Evolutionary conservation across 2,329 filamentous ascomycete genomes (phyloP).

Genomic region (Fusarium sp.): DNA sequence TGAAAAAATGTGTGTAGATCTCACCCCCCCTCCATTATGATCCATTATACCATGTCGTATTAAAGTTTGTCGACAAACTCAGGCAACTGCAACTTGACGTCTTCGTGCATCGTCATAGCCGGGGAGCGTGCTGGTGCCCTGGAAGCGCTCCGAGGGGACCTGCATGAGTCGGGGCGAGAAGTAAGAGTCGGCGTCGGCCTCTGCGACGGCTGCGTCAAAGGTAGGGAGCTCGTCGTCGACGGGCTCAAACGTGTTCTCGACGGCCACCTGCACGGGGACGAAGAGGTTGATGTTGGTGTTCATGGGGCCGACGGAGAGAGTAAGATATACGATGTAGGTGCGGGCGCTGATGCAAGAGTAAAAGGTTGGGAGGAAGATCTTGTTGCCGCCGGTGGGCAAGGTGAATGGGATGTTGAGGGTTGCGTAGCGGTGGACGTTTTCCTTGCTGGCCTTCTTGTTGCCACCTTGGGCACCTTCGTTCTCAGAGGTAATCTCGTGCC

Average conservation of each 20-base stretch:
- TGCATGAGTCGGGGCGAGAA: constrained; percentile 54
- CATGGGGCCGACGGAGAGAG: constrained; percentile 54
- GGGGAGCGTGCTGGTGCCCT: constrained; percentile 50
- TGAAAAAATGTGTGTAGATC: constrained; percentile 19
- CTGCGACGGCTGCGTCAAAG: constrained; percentile 60
- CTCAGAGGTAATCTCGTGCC: constrained; percentile 49
- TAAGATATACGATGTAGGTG: constrained; percentile 63
- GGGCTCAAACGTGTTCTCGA: constrained; percentile 51
- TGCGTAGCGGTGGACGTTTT: constrained; percentile 53
- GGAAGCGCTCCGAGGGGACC: constrained; percentile 47
- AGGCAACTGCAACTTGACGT: constrained; percentile 42
- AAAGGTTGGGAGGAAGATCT: constrained; percentile 66
- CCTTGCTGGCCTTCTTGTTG: constrained; percentile 43
- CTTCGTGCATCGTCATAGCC: constrained; percentile 50
- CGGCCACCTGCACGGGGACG: constrained; percentile 63
- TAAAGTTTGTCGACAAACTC: background rate
- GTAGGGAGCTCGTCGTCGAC: constrained; percentile 54
- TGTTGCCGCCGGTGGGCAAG: constrained; percentile 59
- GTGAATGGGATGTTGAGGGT: constrained; percentile 59
- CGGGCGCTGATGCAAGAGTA: constrained; percentile 68
- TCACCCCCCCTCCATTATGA: constrained; percentile 31
- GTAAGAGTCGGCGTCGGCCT: constrained; percentile 56
- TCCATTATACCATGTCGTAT: constrained; percentile 25
- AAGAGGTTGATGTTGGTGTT: constrained; percentile 56
- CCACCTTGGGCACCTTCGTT: constrained; percentile 42